Evolutionary conservation across 306 rosid species (phyloP).

Genomic region (Prunus fruticosa): DNA sequence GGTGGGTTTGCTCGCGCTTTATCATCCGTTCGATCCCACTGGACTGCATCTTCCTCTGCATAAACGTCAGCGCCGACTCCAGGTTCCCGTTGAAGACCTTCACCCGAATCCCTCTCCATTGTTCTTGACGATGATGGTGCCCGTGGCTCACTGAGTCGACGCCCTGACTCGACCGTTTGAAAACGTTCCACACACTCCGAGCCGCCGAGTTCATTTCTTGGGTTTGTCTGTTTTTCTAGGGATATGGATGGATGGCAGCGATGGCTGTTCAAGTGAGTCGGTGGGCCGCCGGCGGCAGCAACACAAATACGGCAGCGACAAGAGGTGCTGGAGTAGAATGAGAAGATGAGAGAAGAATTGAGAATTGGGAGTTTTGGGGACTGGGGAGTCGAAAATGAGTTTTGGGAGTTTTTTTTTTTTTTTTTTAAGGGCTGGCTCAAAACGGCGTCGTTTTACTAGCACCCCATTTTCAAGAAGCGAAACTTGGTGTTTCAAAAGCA

Average conservation of each 20-base stretch:
- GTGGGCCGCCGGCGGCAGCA: too few relatives aligned
- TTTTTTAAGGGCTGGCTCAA: too few relatives aligned
- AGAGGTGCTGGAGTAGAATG: too few relatives aligned
- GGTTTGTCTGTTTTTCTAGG: neutral
- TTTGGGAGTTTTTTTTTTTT: too few relatives aligned
- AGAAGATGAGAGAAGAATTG: too few relatives aligned
- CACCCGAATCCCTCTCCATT: constrained; percentile 74
- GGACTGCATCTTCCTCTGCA: constrained; percentile 79
- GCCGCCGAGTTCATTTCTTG: constrained; percentile 58
- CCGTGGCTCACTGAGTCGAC: constrained; percentile 25
- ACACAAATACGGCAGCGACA: too few relatives aligned
- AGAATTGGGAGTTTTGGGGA: too few relatives aligned
- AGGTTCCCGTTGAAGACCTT: constrained; percentile 61
- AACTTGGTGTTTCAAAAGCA: too few relatives aligned
- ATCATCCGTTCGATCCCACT: constrained; percentile 91
- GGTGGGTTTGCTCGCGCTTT: constrained; percentile 57
- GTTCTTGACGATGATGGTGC: constrained; percentile 36
- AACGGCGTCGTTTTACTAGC: too few relatives aligned
- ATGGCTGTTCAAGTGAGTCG: neutral
- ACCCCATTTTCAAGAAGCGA: too few relatives aligned
- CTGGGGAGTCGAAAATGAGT: too few relatives aligned
- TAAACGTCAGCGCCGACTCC: constrained; percentile 50
- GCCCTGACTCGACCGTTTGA: constrained; percentile 31
- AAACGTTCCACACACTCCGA: constrained; percentile 34
- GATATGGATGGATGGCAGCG: neutral